Evolutionary conservation across 176 grass and related monocot genomes (phyloP), one percentile per base, ranked within the genome.

Genomic region (Raddia distichophylla): DNA sequence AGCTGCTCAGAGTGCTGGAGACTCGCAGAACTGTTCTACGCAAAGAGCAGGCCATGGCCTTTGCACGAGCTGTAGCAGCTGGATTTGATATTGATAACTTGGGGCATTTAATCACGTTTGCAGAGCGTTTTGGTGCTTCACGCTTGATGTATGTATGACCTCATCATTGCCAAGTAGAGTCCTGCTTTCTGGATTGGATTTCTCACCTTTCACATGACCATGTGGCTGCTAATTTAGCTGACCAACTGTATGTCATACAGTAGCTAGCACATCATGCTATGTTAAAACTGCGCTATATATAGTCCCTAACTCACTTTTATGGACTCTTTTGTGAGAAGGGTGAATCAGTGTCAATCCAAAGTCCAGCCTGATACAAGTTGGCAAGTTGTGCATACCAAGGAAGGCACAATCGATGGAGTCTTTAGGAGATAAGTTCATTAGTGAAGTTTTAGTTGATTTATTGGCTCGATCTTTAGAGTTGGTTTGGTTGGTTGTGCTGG

Each of bases 11-110:
- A 84, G 96, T 99, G 40, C 83, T 99, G 73, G 96, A 99, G 85
- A 84, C 87, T 11, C 91, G 96, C 15, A 91, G 93, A 84, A 95
- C 78, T 60, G 96, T 95, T 18, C 69, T 99, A 35, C 78, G 85
- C 63, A 99, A 99, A 88, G 96, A 99, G 65, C 93, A 99, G 81
- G 96, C 90, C 60, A 99, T 99, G 96, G 96, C 96, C 58, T 99
- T 99, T 90, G 96, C 96, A 46, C 90, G 96, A 63, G 89, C 96
- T 84, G 84, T 93, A 49, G 96, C 93, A 57, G 96, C 93, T 74
- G 93, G 93, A 19, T 99, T 99, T 79, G 91, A 99, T 76, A 90
- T 93, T 53, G 91, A 99, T 47, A 91, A 89, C 79, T 60, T 99
- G 76, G 60, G 81, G 19, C 78, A 86, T 80, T 79, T 99, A 78